These are phyloP conservation scores for Geoglossum cookeanum DNA, from an alignment of 2,329 filamentous ascomycete species.

Conservation along the genomic window DNA sequence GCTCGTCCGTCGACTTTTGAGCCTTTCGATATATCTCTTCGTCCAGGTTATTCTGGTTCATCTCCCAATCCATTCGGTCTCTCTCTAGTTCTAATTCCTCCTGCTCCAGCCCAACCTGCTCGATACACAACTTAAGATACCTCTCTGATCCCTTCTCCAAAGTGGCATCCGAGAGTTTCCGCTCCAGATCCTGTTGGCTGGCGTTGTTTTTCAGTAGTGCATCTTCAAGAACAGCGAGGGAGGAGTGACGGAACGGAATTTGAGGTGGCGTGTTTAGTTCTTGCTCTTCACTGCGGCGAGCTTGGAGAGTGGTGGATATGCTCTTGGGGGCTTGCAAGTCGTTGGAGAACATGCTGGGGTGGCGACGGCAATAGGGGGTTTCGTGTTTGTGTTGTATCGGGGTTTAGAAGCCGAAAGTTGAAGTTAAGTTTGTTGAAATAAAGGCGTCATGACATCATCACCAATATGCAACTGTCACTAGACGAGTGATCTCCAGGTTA, in stretches of 20 bases:
- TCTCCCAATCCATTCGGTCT: background rate
- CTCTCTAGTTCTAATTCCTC: background rate
- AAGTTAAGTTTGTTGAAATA: no score
- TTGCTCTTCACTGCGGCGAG: background rate
- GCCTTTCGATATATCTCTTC: background rate
- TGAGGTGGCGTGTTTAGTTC: background rate
- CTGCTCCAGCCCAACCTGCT: slow-evolving; percentile 1
- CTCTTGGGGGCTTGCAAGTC: background rate
- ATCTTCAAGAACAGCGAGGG: background rate
- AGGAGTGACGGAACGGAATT: background rate
- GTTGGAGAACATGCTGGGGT: background rate
- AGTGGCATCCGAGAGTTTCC: slow-evolving; percentile 1
- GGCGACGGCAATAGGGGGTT: background rate
- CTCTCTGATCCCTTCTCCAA: background rate
- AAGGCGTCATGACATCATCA: no score
- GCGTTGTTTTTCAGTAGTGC: background rate
- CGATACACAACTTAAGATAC: background rate
- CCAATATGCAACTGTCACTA: no score
- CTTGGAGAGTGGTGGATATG: background rate
- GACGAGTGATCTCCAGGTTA: no score
- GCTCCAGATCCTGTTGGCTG: background rate
- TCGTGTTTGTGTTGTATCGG: background rate
- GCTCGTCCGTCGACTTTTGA: background rate
- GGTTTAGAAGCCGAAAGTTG: no score
- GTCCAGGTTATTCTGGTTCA: background rate